A percentile compares a stretch with the other conserved stretches of the same genome.
These are phyloP conservation scores for Ustilago hordei DNA, from an alignment of 1,284 basidiomycete species.

Conservation along the genomic window DNA sequence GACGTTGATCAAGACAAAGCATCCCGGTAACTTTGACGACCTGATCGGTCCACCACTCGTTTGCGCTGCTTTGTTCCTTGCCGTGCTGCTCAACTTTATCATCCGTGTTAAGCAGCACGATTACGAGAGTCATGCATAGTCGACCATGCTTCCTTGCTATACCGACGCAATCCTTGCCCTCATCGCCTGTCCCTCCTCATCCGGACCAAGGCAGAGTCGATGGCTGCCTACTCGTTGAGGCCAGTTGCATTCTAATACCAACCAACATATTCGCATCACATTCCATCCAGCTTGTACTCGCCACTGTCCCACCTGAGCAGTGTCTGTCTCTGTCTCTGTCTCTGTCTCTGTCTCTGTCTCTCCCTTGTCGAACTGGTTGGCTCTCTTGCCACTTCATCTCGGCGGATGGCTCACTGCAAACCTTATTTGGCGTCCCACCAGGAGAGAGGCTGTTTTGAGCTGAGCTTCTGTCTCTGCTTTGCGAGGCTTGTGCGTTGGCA, in stretches of 20 bases:
- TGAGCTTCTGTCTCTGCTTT: too few species aligned
- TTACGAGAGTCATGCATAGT: constrained; percentile 32
- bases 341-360: too few species aligned
- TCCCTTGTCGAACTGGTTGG: neutral
- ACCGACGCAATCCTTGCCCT: too few species aligned
- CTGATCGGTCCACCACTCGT: constrained; percentile 67
- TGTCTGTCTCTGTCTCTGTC: too few species aligned
- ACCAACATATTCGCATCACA: neutral
- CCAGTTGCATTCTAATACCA: constrained; percentile 1
- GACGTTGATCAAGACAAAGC: constrained; percentile 87
- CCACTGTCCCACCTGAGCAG: neutral
- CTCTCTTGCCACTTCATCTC: neutral
- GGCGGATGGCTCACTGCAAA: neutral
- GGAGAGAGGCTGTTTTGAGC: neutral
- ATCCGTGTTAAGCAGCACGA: constrained; percentile 57
- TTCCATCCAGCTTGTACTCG: neutral
- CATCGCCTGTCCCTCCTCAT: neutral
- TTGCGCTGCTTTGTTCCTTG: constrained; percentile 65
- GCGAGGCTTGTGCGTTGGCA: neutral
- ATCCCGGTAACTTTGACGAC: constrained; percentile 83
- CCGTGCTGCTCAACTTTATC: constrained; percentile 68
- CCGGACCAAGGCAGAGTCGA: neutral
- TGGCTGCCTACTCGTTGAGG: too few species aligned
- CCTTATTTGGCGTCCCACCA: neutral
- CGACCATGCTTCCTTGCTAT: neutral